Evolutionary conservation across 2,329 filamentous ascomycete genomes (phyloP).

Genomic region (Xylaria sp.): DNA sequence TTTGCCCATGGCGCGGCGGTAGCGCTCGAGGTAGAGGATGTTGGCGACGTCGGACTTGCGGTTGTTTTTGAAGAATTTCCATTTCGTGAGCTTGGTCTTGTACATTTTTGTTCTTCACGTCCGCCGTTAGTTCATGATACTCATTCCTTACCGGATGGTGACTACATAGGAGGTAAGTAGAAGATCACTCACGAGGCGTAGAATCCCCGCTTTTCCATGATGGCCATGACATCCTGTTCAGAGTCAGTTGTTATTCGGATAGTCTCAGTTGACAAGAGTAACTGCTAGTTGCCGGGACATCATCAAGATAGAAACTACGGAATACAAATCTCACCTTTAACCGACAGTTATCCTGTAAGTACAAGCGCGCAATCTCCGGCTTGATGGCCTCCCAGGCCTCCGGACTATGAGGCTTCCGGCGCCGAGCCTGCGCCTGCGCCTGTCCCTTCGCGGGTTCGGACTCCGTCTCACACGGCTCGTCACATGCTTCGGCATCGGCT

Average conservation of each 20-base stretch:
- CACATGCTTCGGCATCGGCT: too few species aligned
- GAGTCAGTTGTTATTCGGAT: slow-evolving; percentile 3
- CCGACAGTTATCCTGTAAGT: slow-evolving; percentile 29
- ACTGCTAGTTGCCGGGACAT: too few species aligned
- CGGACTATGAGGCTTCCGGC: slow-evolving; percentile 24
- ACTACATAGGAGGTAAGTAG: too few species aligned
- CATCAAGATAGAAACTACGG: not conserved
- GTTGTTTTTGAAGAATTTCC: slow-evolving; percentile 33
- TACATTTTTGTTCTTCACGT: slow-evolving; percentile 29
- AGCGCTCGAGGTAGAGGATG: slow-evolving; percentile 25
- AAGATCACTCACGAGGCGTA: slow-evolving; percentile 27
- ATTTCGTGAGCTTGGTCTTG: slow-evolving; percentile 31
- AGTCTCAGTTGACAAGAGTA: too few species aligned
- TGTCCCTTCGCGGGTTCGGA: not conserved
- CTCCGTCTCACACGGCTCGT: slow-evolving; percentile 2
- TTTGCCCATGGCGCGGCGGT: slow-evolving; percentile 28
- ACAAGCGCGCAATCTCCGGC: slow-evolving; percentile 27
- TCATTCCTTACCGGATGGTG: too few species aligned
- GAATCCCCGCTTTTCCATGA: slow-evolving; percentile 27
- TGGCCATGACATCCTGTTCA: slow-evolving; percentile 27
- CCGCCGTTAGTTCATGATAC: too few species aligned
- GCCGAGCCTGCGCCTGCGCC: slow-evolving; percentile 9
- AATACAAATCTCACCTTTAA: slow-evolving; percentile 23
- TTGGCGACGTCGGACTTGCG: slow-evolving; percentile 29
- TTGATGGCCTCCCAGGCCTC: slow-evolving; percentile 24